Evolutionary conservation across 2,329 filamentous ascomycete genomes (phyloP).

Genomic region (Aspergillus sp.): DNA sequence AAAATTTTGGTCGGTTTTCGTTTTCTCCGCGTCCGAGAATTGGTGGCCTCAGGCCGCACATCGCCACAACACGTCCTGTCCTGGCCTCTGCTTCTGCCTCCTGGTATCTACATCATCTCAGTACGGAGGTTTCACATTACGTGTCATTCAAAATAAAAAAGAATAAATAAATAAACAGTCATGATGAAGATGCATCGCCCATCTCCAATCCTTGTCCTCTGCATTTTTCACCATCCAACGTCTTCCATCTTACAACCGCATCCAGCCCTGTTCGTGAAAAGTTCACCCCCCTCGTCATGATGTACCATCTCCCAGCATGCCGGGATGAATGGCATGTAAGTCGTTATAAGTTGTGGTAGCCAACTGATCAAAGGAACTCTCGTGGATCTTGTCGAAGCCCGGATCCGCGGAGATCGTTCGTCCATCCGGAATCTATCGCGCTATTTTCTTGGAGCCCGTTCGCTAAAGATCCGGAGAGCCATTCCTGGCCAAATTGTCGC

Average conservation of each 20-base stretch:
- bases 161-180: neutral
- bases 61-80: neutral
- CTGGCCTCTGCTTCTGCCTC: no score
- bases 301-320: neutral
- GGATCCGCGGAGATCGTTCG: neutral
- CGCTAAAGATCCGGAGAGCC: neutral
- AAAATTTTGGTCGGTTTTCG: constrained; percentile 35
- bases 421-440: neutral
- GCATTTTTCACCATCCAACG: neutral
- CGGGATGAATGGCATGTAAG: neutral
- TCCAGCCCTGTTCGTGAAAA: neutral
- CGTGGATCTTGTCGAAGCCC: neutral
- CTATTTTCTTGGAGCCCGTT: neutral
- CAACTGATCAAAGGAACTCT: no score
- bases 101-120: neutral
- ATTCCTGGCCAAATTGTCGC: neutral
- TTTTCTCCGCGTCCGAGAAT: constrained; percentile 30
- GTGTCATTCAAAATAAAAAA: neutral
- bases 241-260: neutral
- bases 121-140: no score
- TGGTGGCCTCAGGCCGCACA: constrained; percentile 25
- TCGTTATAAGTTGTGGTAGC: neutral
- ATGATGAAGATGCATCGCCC: neutral
- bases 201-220: neutral
- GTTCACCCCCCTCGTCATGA: constrained; percentile 3